A percentile compares a stretch with the other conserved stretches of the same genome.
Evolutionary conservation across 2,329 filamentous ascomycete species (phyloP).

Genomic region (Arachnomyces sp.): DNA sequence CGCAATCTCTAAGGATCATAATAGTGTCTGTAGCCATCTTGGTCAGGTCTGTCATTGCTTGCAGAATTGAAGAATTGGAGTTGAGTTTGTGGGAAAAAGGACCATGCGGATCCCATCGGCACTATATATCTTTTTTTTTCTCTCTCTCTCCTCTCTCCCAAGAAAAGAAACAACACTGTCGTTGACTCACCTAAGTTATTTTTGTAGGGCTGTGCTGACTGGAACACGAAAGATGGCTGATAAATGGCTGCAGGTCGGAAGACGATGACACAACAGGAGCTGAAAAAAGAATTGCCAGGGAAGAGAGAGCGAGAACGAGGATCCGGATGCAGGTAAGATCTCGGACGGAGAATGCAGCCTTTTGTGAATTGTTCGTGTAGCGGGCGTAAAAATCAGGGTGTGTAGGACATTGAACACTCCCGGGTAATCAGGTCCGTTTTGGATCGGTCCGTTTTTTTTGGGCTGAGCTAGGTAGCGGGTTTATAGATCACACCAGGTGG

Average conservation of each 20-base stretch:
- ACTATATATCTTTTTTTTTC: conserved; percentile 4
- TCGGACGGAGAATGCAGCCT: conserved; percentile 22
- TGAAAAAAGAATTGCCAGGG: conserved; percentile 8
- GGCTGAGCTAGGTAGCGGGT: no score
- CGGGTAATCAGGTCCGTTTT: no score
- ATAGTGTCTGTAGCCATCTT: conserved; percentile 22
- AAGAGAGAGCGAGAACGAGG: conserved; percentile 16
- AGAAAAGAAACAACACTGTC: conserved; percentile 1
- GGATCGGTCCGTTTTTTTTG: no score
- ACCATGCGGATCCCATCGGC: not conserved
- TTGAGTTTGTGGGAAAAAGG: not conserved
- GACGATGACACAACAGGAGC: not conserved
- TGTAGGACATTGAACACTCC: conserved; percentile 11
- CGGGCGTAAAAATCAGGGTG: conserved; percentile 14
- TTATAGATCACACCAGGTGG: no score
- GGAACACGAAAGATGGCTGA: no score
- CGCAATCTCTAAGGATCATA: conserved; percentile 35
- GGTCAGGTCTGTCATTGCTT: conserved; percentile 21
- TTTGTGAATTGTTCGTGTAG: conserved; percentile 24
- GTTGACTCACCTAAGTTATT: no score
- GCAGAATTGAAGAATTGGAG: conserved; percentile 13
- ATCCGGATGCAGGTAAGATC: conserved; percentile 28
- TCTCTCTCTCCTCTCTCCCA: not conserved
- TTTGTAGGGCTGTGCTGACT: no score
- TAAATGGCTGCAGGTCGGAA: no score